phyloP scores from a whole-genome alignment of 768 basidiomycete genomes.

The Chalciporus pseudorubinellus region DNA sequence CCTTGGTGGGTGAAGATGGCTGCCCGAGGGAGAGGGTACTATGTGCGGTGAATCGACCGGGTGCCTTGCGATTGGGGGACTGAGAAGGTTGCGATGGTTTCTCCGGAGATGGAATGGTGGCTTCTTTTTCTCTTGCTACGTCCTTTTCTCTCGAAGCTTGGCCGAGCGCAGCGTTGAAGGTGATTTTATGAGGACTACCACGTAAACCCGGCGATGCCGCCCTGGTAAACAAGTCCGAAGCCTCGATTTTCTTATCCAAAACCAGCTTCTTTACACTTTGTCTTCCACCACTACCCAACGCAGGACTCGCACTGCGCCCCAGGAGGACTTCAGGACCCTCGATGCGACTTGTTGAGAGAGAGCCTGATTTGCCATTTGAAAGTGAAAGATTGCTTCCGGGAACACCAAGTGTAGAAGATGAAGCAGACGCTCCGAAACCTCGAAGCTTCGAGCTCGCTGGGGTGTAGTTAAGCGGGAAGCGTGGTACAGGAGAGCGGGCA shows the following conservation, averaged over 20 bases:
- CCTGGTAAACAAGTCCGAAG: slow-evolving; percentile 64
- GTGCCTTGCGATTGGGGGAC: slow-evolving; percentile 38
- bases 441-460: slow-evolving; percentile 64
- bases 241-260: slow-evolving; percentile 79
- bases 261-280: slow-evolving; percentile 93
- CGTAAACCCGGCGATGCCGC: slow-evolving; percentile 36
- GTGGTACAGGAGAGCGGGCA: slow-evolving; percentile 66
- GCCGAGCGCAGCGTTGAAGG: slow-evolving; percentile 73
- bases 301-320: slow-evolving; percentile 54
- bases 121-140: slow-evolving; percentile 40
- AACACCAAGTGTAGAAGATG: slow-evolving; percentile 34
- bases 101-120: slow-evolving; percentile 19
- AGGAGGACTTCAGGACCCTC: slow-evolving; percentile 63
- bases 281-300: slow-evolving; percentile 64
- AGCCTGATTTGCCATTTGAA: slow-evolving; percentile 52
- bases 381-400: slow-evolving; percentile 41
- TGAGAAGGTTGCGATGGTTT: slow-evolving; percentile 25
- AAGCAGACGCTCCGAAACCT: slow-evolving; percentile 54
- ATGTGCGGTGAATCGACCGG: slow-evolving; percentile 44
- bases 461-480: slow-evolving; percentile 62
- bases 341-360: slow-evolving; percentile 50
- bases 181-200: slow-evolving; percentile 45
- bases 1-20: slow-evolving; percentile 29
- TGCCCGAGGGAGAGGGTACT: slow-evolving; percentile 29
- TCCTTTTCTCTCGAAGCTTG: slow-evolving; percentile 77